Percentiles rank a stretch among this genome's conserved stretches.
Conservation (phyloP, 768 basidiomycete genomes). For the Cytidiella melzeri region DNA sequence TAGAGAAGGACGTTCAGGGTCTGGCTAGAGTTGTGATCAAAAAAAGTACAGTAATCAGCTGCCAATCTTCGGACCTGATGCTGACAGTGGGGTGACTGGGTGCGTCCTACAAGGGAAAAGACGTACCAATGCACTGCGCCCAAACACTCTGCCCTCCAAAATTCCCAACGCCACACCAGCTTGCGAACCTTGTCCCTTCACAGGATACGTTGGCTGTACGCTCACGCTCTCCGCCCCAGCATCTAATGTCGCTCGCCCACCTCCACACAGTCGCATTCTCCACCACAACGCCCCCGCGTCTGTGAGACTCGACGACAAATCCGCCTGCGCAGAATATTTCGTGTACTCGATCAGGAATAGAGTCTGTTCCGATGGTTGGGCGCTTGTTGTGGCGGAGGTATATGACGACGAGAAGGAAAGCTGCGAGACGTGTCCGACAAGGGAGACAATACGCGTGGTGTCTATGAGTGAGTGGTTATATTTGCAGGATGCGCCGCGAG, state of each 20-base stretch:
- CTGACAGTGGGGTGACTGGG: not conserved
- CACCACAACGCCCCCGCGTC: constrained; percentile 3
- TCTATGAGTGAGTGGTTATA: constrained; percentile 12
- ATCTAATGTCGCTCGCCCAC: constrained; percentile 10
- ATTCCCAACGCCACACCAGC: constrained; percentile 4
- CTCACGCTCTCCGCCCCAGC: constrained; percentile 8
- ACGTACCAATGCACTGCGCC: constrained; percentile 7
- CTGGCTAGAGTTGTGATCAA: constrained; percentile 1
- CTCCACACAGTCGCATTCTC: constrained; percentile 7
- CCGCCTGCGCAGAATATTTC: constrained; percentile 5
- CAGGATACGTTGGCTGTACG: constrained; percentile 11
- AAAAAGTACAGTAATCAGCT: no score
- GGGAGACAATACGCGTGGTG: constrained; percentile 4
- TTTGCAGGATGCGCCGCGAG: not conserved
- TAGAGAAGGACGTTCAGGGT: not conserved
- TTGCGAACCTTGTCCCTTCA: constrained; percentile 9
- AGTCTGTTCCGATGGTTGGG: constrained; percentile 3
- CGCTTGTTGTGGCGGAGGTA: not conserved
- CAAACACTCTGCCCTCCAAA: constrained; percentile 8
- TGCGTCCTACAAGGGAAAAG: not conserved
- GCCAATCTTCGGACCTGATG: not conserved
- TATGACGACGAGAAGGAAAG: not conserved
- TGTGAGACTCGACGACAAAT: not conserved
- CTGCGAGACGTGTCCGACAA: constrained; percentile 4
- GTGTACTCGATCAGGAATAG: constrained; percentile 11